These are phyloP conservation scores for Daldinia eschscholtzii DNA, from an alignment of 2,329 filamentous ascomycete species.

Conservation along the genomic window DNA sequence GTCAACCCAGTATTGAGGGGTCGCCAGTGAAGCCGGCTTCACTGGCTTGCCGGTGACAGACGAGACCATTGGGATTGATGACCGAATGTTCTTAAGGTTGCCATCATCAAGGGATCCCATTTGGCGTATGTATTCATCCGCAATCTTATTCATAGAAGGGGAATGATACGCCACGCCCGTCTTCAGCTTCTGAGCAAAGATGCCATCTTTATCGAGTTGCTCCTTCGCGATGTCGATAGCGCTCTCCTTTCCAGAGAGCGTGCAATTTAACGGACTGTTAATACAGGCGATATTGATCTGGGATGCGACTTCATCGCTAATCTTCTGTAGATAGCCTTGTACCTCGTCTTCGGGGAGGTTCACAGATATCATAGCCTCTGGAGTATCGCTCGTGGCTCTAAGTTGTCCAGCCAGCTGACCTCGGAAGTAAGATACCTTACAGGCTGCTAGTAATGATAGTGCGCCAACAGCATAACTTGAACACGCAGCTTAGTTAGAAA, in stretches of 20 bases:
- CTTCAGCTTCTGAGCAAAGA: conserved; percentile 52
- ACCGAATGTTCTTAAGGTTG: conserved; percentile 17
- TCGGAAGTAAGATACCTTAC: conserved; percentile 53
- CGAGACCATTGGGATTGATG: conserved; percentile 47
- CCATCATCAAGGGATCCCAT: conserved; percentile 46
- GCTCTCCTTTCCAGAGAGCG: conserved; percentile 48
- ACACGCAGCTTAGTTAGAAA: neutral
- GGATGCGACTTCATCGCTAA: conserved; percentile 32
- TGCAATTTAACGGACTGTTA: conserved; percentile 52
- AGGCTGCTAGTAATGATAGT: conserved; percentile 48
- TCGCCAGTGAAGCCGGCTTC: conserved; percentile 23
- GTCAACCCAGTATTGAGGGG: conserved; percentile 52
- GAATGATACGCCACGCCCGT: conserved; percentile 51
- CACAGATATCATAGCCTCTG: conserved; percentile 51
- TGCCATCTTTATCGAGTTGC: conserved; percentile 42
- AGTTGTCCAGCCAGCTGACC: conserved; percentile 50
- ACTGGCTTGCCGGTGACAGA: conserved; percentile 43
- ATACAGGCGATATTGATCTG: conserved; percentile 50
- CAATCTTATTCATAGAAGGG: conserved; percentile 44
- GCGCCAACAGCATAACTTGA: conserved; percentile 47
- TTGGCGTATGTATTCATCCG: conserved; percentile 42
- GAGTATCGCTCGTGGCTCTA: conserved; percentile 23
- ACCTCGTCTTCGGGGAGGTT: conserved; percentile 47
- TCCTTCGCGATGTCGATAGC: conserved; percentile 47
- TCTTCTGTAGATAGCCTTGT: conserved; percentile 43